A percentile compares a stretch with the other conserved stretches of the same genome.
phyloP scores from a whole-genome alignment of 2,329 filamentous ascomycete species.

The Phaeophleospora eucalypticola region DNA sequence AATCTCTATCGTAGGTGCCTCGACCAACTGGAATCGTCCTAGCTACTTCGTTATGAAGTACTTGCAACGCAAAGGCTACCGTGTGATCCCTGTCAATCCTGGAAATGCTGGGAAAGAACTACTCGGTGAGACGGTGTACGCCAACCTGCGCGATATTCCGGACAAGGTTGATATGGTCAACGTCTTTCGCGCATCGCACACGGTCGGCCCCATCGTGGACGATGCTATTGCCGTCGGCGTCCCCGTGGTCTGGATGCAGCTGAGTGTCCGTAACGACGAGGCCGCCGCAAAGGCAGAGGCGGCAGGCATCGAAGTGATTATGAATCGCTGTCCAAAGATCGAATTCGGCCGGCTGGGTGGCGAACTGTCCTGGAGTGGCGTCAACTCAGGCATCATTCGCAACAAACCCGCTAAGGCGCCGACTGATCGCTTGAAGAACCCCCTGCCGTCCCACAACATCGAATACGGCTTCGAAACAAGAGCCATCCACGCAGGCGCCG shows the following conservation, averaged over 20 bases:
- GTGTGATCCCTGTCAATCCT: slow-evolving; percentile 17
- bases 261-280: slow-evolving; percentile 16
- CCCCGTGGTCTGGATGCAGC: slow-evolving; percentile 16
- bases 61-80: slow-evolving; percentile 17
- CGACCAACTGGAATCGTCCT: slow-evolving; percentile 18
- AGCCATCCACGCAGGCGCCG: slow-evolving; percentile 13
- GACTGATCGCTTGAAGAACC: slow-evolving; percentile 6
- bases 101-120: slow-evolving; percentile 14
- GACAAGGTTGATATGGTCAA: slow-evolving; percentile 17
- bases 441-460: slow-evolving; percentile 9
- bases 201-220: slow-evolving; percentile 15
- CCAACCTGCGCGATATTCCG: slow-evolving; percentile 15
- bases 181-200: slow-evolving; percentile 15
- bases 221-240: slow-evolving; percentile 15
- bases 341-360: slow-evolving; percentile 17
- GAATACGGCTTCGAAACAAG: slow-evolving; percentile 17
- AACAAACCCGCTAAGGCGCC: slow-evolving; percentile 15
- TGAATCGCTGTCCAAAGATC: slow-evolving; percentile 18
- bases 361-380: slow-evolving; percentile 16
- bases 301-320: slow-evolving; percentile 16
- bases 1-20: slow-evolving; percentile 15
- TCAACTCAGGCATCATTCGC: slow-evolving; percentile 17
- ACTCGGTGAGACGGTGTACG: slow-evolving; percentile 15
- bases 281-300: slow-evolving; percentile 14
- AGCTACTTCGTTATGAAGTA: slow-evolving; percentile 20